Evolutionary conservation across 2,329 filamentous ascomycete genomes (phyloP).

Genomic region (Stemphylium lycopersici): DNA sequence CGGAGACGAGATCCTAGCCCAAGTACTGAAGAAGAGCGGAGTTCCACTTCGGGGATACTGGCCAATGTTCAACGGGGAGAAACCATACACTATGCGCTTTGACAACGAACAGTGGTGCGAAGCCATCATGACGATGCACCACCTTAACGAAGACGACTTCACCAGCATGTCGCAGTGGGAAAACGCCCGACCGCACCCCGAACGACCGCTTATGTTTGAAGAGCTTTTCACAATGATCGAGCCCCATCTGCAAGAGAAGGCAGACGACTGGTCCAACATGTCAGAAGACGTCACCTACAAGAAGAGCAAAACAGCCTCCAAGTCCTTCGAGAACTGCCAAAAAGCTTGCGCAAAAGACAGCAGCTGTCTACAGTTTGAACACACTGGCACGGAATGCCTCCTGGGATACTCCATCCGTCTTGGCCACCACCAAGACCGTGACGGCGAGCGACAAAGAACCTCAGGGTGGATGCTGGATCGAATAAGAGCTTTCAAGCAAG

Average conservation of each 20-base stretch:
- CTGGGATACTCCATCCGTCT: slow-evolving; percentile 38
- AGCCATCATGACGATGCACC: slow-evolving; percentile 50
- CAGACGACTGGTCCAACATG: slow-evolving; percentile 44
- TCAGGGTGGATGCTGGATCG: slow-evolving; percentile 43
- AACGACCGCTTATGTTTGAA: slow-evolving; percentile 41
- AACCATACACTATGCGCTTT: slow-evolving; percentile 47
- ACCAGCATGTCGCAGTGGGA: slow-evolving; percentile 38
- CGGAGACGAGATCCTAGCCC: slow-evolving; percentile 47
- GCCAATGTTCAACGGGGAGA: slow-evolving; percentile 56
- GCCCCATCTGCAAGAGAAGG: slow-evolving; percentile 28
- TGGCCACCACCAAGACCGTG: slow-evolving; percentile 31
- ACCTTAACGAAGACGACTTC: slow-evolving; percentile 39
- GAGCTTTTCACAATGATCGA: slow-evolving; percentile 43
- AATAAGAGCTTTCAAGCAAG: slow-evolving; percentile 38
- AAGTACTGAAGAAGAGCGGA: slow-evolving; percentile 47
- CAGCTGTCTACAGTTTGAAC: slow-evolving; percentile 43
- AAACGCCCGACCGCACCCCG: slow-evolving; percentile 25
- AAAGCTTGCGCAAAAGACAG: slow-evolving; percentile 36
- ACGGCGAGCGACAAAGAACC: slow-evolving; percentile 29
- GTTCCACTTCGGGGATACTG: slow-evolving; percentile 48
- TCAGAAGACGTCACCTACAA: slow-evolving; percentile 36
- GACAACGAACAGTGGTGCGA: slow-evolving; percentile 52
- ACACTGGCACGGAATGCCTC: slow-evolving; percentile 37
- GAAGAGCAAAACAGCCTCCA: slow-evolving; percentile 22
- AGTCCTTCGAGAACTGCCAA: slow-evolving; percentile 38